These are phyloP conservation scores for Phalaenopsis hybrid DNA, from an alignment of 116 monocot species.

Conservation along the genomic window DNA sequence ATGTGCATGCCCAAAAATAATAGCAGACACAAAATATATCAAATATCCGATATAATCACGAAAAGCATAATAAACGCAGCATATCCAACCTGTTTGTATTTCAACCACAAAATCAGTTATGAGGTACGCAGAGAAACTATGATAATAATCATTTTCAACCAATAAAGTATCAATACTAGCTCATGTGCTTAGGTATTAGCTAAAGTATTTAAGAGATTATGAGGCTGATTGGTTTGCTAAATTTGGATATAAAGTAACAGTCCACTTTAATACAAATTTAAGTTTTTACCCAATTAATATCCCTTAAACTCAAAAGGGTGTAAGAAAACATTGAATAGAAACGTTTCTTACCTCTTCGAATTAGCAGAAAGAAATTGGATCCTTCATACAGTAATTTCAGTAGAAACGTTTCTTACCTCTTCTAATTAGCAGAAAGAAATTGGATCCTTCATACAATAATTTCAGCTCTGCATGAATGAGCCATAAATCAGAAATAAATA, in stretches of 20 bases:
- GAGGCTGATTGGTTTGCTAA: background rate
- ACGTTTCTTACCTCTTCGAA: background rate
- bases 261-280: background rate
- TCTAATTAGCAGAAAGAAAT: background rate
- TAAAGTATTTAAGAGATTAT: background rate
- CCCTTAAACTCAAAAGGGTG: background rate
- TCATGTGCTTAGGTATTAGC: background rate
- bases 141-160: background rate
- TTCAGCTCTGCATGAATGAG: constrained; percentile 3
- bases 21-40: background rate
- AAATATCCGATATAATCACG: background rate
- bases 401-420: background rate
- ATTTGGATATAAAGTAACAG: background rate
- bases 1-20: background rate
- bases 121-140: background rate
- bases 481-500: constrained; percentile 1
- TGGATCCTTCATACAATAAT: background rate
- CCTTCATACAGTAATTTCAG: background rate
- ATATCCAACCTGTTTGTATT: background rate
- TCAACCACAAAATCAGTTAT: background rate
- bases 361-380: background rate
- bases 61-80: background rate
- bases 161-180: background rate
- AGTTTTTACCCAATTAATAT: background rate
- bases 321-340: background rate